Evolutionary conservation across 2,329 filamentous ascomycete genomes (phyloP), one percentile per base, ranked within the genome.

Genomic region (Apiospora koreana): DNA sequence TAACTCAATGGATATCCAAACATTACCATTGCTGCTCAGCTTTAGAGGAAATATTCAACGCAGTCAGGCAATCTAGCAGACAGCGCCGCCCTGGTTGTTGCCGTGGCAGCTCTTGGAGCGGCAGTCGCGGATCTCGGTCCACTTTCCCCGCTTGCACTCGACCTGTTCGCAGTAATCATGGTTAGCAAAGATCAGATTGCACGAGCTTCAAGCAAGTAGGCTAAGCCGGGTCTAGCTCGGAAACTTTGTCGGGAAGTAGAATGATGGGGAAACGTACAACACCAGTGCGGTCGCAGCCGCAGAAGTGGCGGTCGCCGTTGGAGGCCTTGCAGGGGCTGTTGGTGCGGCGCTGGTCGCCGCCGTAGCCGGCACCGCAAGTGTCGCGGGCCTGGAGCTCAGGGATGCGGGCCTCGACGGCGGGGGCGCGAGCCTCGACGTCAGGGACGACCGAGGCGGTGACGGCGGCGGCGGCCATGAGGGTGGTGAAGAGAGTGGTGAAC

Each of bases 271-370:
- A n/a, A 69, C 72, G 14, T 73, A 73, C 72, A 23, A 73, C 69
- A n/a, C 45, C 72, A 9, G 72, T 73, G 21, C 72, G 48, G 48
- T 74, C 72, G 41, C 72, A 73, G 7, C 72, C 72, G 70, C 72
- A 74, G 69, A 74, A 74, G 16, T 69, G 46, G 10, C 71, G 65
- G 66, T 73, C 72, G 2, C 72, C 72, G 46, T 74, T 74, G 41
- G 69, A 71, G 28, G 72, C 16, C n/a, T 69, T 7, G 64, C 71
- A 73, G 38, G 70, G 69, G 42, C 72, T 74, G 70, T 73, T 73
- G 18, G 72, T 74, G 46, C 72, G 72, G 43, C 72, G 65, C 65
- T 74, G 72, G 69, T 73, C 71, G 38, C 67, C 70, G 25, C 70
- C 70, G 42, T 71, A 74, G 45, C 72, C 72, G 67, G 71, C 67